Base-by-base conservation (phyloP, 768 basidiomycete species). In the Leccinum variicolor region DNA sequence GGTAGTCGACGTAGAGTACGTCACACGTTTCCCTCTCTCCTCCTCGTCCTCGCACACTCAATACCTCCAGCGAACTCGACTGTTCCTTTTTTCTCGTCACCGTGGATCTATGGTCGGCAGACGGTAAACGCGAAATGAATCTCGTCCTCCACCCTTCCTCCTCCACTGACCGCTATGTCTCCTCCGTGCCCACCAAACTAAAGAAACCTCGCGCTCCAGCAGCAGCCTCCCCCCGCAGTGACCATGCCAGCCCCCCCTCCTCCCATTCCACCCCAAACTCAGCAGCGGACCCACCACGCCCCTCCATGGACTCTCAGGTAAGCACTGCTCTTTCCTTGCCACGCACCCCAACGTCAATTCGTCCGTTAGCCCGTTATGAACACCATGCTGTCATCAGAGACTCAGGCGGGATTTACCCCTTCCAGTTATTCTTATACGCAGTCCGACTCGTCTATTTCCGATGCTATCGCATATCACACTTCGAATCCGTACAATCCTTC, bases 21-120 rank as follows among this genome's bases (percentile, higher is more conserved):
- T 79, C 56, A 19, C 39, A 15, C 11, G 19, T 21, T 28, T 23
- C 7, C n/a, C 14, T 29, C 13, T 7, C 21, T 34, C 41, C 34
- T 39, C 41, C 34, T 39, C 49, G 48, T 48, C 47, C 50, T 15
- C 43, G 14, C 60, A 17, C 61, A 31, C 61, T 61, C 28, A 57
- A 2, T 15, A 7, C 17, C 28, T 5, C 13, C 67, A 96, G 94
- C 62, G 87, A 92, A 49, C 79, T 96, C 51, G 90, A 95, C 71
- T 85, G 81, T 60, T 89, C 90, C 1, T 95, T 94, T 74, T 92
- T 98, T 70, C 73, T 97, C 45, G 88, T 93, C 26, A 90, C 91
- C 17, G 92, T 92, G n/a, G 94, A 97, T 74, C 76, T 98, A 3
- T 96, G 93, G 90, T 92, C 91, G 0, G 80, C 79, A 46, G 92